Conservation (phyloP, 106 monocot genomes). For the Phalaenopsis aphrodite region DNA sequence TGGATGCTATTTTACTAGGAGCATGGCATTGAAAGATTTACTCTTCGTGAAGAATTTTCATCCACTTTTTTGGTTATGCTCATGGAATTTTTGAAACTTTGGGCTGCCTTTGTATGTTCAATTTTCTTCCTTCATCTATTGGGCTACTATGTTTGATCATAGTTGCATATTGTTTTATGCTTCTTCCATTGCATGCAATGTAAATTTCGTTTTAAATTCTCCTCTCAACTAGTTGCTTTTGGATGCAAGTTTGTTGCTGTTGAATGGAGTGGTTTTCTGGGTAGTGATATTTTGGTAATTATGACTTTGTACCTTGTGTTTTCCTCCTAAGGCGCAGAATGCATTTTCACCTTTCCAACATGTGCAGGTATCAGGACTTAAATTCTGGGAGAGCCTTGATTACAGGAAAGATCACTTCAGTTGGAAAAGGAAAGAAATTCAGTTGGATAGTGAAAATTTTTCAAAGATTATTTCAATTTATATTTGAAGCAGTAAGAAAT, state of each 20-base stretch:
- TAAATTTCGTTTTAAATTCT: background rate
- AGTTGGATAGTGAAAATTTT: slow-evolving; percentile 10
- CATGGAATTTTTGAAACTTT: background rate
- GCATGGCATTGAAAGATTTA: background rate
- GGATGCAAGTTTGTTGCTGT: background rate
- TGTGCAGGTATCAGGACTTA: slow-evolving; percentile 37
- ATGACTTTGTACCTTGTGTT: background rate
- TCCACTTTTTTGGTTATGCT: background rate
- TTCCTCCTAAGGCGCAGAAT: background rate
- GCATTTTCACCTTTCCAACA: background rate
- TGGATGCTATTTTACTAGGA: background rate
- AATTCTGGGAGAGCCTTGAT: slow-evolving; percentile 22
- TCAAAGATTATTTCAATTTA: slow-evolving; percentile 15
- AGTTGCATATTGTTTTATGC: background rate
- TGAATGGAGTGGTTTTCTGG: background rate
- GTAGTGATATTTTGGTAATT: background rate
- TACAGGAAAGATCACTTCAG: slow-evolving; percentile 17
- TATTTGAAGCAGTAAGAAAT: slow-evolving; percentile 15
- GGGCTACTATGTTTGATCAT: background rate
- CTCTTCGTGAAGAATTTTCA: background rate
- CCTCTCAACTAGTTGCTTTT: background rate
- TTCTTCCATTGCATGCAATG: background rate
- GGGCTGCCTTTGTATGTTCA: background rate
- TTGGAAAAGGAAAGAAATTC: slow-evolving; percentile 11
- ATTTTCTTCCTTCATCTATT: background rate